Conservation (phyloP, 805 yeast genomes). For the Alloascoidea hylecoeti region DNA sequence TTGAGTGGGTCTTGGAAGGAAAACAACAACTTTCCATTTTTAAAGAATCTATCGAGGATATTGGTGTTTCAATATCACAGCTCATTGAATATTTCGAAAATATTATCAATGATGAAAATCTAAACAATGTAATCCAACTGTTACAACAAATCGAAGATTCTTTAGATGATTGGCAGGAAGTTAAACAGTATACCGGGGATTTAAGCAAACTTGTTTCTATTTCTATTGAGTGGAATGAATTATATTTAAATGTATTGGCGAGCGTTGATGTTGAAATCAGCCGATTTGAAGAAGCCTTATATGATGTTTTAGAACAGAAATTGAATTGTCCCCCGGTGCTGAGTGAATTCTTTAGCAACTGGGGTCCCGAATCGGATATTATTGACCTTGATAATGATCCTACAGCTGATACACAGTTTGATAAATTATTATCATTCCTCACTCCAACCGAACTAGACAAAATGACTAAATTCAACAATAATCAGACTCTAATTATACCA, state of each 20-base stretch:
- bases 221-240: conserved; percentile 14
- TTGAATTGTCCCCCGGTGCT: not conserved
- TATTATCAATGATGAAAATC: not conserved
- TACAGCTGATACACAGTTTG: not conserved
- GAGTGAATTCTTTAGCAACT: not conserved
- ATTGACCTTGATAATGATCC: not conserved
- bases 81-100: conserved; percentile 10
- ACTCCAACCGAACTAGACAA: not conserved
- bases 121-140: conserved; percentile 5
- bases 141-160: conserved; percentile 10
- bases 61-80: conserved; percentile 10
- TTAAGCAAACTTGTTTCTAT: conserved; percentile 10
- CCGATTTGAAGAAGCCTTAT: conserved; percentile 7
- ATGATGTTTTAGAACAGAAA: conserved; percentile 10
- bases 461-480: not conserved
- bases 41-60: conserved; percentile 7
- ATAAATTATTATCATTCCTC: not conserved
- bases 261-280: conserved; percentile 12
- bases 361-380: not conserved
- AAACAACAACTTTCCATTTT: conserved; percentile 9
- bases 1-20: conserved; percentile 13
- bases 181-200: conserved; percentile 5
- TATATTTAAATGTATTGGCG: conserved; percentile 11
- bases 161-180: conserved; percentile 9
- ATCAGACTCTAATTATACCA: not conserved